phyloP scores from a whole-genome alignment of 176 grass and related monocot species.

The Juncus effusus region DNA sequence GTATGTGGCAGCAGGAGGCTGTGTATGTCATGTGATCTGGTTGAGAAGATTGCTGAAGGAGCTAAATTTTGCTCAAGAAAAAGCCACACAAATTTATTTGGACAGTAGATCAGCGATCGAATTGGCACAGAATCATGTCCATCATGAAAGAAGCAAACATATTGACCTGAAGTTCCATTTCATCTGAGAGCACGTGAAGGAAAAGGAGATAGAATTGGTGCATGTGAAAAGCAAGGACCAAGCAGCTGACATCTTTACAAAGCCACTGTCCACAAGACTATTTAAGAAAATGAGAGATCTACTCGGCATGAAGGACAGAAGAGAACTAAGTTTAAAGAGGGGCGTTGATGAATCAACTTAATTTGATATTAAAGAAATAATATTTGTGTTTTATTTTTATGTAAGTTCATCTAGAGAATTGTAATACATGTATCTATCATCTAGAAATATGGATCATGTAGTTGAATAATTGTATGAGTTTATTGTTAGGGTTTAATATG shows the following conservation, averaged over 20 bases:
- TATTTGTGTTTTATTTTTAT: no score
- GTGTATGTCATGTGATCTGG: background rate
- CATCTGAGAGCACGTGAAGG: no score
- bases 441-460: no score
- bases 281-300: constrained; percentile 15
- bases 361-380: background rate
- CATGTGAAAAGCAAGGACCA: background rate
- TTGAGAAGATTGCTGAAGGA: background rate
- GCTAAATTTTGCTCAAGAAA: background rate
- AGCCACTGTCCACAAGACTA: background rate
- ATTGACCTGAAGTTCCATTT: no score
- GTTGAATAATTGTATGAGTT: no score
- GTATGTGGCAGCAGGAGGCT: background rate
- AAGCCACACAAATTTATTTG: background rate
- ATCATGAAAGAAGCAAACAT: no score
- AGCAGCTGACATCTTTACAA: constrained; percentile 9
- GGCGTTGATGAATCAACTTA: background rate
- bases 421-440: no score
- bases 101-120: no score
- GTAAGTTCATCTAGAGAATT: no score
- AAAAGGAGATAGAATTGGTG: background rate
- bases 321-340: constrained; percentile 13
- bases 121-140: no score
- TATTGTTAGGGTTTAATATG: no score
- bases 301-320: constrained; percentile 6